Percentiles rank a stretch among this genome's conserved stretches.
phyloP scores from a whole-genome alignment of 192 early-diverging fungal species.

The Podila horticola region DNA sequence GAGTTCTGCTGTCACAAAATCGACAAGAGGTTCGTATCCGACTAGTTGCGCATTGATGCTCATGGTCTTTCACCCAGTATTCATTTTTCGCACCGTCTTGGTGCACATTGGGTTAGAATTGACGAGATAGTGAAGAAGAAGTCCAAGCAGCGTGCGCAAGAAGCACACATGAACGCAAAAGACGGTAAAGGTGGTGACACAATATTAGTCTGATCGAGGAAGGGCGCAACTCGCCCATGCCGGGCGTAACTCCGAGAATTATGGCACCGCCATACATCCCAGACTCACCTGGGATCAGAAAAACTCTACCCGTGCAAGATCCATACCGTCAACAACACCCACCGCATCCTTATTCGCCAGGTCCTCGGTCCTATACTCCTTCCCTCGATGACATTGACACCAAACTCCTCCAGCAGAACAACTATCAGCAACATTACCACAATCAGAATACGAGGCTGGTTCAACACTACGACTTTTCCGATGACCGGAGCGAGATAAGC shows the following conservation, averaged over 20 bases:
- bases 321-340: constrained; percentile 3
- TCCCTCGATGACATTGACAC: background rate
- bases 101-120: constrained; percentile 23
- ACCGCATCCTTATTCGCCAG: background rate
- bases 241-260: background rate
- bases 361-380: background rate
- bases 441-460: background rate
- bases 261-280: background rate
- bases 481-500: background rate
- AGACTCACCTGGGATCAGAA: background rate
- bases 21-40: constrained; percentile 77
- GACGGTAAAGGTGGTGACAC: background rate
- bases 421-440: background rate
- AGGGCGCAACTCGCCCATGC: background rate
- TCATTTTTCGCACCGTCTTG: no score
- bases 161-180: background rate
- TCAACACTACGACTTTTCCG: constrained; percentile 1
- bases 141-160: constrained; percentile 39
- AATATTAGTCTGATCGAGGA: constrained; percentile 3
- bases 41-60: no score
- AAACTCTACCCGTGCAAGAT: background rate
- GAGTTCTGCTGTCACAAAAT: constrained; percentile 91
- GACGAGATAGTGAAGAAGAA: constrained; percentile 58
- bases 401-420: background rate
- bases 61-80: no score